These are phyloP conservation scores for Prunus padus DNA, from an alignment of 306 rosid genomes.

Conservation along the genomic window DNA sequence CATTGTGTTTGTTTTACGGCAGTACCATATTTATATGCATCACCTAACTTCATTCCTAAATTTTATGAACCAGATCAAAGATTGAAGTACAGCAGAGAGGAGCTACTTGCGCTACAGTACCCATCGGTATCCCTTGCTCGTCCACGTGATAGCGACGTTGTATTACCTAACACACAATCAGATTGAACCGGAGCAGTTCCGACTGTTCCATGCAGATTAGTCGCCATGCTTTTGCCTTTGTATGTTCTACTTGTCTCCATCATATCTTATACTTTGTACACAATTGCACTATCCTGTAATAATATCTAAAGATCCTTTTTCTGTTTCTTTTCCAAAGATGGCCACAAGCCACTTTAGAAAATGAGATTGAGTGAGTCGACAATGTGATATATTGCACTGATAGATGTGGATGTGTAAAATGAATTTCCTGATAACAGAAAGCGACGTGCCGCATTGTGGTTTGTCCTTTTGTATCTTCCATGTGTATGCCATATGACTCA, in stretches of 20 bases:
- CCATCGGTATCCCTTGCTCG: conserved; percentile 17
- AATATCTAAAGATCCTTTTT: background rate
- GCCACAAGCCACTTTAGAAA: background rate
- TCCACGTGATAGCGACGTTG: conserved; percentile 8
- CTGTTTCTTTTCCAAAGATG: background rate
- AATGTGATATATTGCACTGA: background rate
- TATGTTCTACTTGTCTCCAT: background rate
- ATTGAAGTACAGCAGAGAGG: conserved; percentile 70
- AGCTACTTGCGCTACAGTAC: conserved; percentile 65
- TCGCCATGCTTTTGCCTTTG: background rate
- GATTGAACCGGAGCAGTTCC: background rate
- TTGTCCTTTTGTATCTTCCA: too few relatives aligned
- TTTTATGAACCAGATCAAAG: conserved; percentile 73
- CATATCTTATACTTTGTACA: too few relatives aligned
- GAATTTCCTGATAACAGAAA: background rate
- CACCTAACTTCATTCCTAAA: conserved; percentile 24
- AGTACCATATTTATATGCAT: conserved; percentile 2
- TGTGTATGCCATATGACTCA: too few relatives aligned
- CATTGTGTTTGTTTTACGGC: background rate
- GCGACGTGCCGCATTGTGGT: background rate
- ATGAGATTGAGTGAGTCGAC: background rate
- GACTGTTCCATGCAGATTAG: background rate
- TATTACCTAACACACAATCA: background rate
- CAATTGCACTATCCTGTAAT: background rate
- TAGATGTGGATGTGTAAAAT: too few relatives aligned